phyloP scores from a whole-genome alignment of 2,329 filamentous ascomycete genomes.

The Graphilbum sp. region DNA sequence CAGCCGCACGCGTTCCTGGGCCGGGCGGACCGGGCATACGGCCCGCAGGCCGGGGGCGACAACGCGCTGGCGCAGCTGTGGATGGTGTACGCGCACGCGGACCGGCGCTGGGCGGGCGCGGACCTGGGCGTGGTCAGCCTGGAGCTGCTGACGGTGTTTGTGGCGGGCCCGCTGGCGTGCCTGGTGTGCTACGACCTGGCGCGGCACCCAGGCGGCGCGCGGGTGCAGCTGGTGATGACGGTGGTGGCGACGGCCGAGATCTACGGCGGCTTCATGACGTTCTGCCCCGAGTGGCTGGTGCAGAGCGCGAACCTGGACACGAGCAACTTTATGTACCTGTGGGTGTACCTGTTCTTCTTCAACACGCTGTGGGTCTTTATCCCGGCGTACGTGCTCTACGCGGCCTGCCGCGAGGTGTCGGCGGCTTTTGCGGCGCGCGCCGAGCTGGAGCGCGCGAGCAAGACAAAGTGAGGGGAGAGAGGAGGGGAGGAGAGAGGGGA shows the following conservation, averaged over 20 bases:
- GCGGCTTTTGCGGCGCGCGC: conserved; percentile 30
- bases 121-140: conserved; percentile 47
- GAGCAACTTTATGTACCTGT: conserved; percentile 52
- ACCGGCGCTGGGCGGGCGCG: conserved; percentile 45
- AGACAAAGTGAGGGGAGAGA: conserved; percentile 13
- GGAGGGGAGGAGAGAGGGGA: neutral
- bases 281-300: conserved; percentile 52
- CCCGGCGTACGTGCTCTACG: conserved; percentile 41
- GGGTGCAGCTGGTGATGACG: conserved; percentile 44
- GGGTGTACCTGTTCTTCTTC: conserved; percentile 54
- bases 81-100: conserved; percentile 53
- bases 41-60: conserved; percentile 37
- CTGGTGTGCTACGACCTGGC: conserved; percentile 45
- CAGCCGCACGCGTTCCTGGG: conserved; percentile 34
- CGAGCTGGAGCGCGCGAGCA: conserved; percentile 16
- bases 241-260: conserved; percentile 49
- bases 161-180: conserved; percentile 42
- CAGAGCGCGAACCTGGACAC: conserved; percentile 45
- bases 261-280: conserved; percentile 57
- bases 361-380: conserved; percentile 52
- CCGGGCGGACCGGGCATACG: conserved; percentile 31
- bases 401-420: conserved; percentile 36
- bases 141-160: conserved; percentile 48
- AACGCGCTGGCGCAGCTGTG: conserved; percentile 43
- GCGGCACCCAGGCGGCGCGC: conserved; percentile 28